Base-by-base conservation (phyloP, 2,329 filamentous ascomycete species). In the Xylariaceae sp. region DNA sequence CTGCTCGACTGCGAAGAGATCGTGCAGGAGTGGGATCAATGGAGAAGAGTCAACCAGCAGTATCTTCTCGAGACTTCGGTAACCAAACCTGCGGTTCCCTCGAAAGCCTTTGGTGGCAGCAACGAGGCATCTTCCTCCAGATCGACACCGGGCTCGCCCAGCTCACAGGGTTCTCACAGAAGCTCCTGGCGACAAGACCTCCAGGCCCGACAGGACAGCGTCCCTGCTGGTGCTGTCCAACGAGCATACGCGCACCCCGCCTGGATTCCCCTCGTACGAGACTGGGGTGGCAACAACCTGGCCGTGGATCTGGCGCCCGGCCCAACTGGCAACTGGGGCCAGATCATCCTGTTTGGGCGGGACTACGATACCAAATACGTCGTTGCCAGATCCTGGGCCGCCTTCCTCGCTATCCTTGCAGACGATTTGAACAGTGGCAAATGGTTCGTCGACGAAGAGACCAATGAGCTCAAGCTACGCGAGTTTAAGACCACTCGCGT, bases 281-380 rank as follows among this genome's bases (percentile, higher is more conserved):
- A 98, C 63, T 98, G 92, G 92, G 92, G 92, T 61, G 92, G 92
- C 64, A 98, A 98, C 76, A 94, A 95, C 69, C 73, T 98, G 56
- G 90, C 89, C 13, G 78, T 96, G 32, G 92, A 98, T 63, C 71
- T 98, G 42, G 87, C 89, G 5, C 92, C 92, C 15, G 92, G 92
- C 2, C 87, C 90, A 8, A 76, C 78, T 32, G 92, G 92, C 27
- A 85, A 82, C 60, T 98, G 92, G 90, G 92, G 92, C 38, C 92
- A 98, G 62, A 80, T 98, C 50, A 95, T 98, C 55, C 75, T 98
- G 46, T 96, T 94, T 61, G 92, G 92, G 35, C 87, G 92, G 44
- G 92, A 98, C 67, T 98, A 95, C 65, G 92, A 98, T 60, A 95
- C 87, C 65, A 98, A 98, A 68, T 98, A 95, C 59, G 92, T 98